These are phyloP conservation scores for Blakeslea trispora DNA, from an alignment of 371 early-diverging fungal genomes.

Conservation along the genomic window DNA sequence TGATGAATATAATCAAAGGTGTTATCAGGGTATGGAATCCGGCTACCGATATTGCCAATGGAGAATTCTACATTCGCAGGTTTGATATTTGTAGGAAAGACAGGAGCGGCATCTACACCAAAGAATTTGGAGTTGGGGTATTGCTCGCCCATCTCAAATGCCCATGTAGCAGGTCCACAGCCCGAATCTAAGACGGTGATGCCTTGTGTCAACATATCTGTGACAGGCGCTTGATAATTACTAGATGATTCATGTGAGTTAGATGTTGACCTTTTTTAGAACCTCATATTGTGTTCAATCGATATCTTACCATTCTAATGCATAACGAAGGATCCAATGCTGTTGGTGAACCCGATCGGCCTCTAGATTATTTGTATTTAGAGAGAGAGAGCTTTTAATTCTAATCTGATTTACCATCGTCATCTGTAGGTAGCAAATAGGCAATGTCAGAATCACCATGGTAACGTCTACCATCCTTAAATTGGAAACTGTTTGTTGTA, in stretches of 20 bases:
- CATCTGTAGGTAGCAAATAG: slow-evolving; percentile 53
- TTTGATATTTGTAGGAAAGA: slow-evolving; percentile 19
- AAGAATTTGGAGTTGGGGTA: slow-evolving; percentile 40
- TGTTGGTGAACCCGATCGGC: slow-evolving; percentile 28
- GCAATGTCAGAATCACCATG: slow-evolving; percentile 39
- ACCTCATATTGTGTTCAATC: background rate
- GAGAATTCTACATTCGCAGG: slow-evolving; percentile 23
- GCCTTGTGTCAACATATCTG: slow-evolving; percentile 17
- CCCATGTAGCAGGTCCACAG: slow-evolving; percentile 28
- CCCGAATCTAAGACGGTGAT: slow-evolving; percentile 23
- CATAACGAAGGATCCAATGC: slow-evolving; percentile 28
- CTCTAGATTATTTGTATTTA: slow-evolving; percentile 5
- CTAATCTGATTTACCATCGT: slow-evolving; percentile 24
- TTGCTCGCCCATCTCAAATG: slow-evolving; percentile 43
- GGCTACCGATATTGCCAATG: slow-evolving; percentile 20
- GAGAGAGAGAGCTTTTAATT: background rate
- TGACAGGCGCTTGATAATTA: slow-evolving; percentile 23
- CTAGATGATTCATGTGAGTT: no score
- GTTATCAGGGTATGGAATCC: slow-evolving; percentile 24
- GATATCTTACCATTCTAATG: slow-evolving; percentile 23
- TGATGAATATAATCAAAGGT: slow-evolving; percentile 30
- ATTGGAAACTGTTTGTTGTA: slow-evolving; percentile 14
- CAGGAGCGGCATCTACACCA: slow-evolving; percentile 40
- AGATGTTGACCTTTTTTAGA: no score
- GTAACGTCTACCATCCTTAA: slow-evolving; percentile 46